These are phyloP conservation scores for Colletotrichum somersetense DNA, from an alignment of 2,329 filamentous ascomycete genomes.

Conservation along the genomic window DNA sequence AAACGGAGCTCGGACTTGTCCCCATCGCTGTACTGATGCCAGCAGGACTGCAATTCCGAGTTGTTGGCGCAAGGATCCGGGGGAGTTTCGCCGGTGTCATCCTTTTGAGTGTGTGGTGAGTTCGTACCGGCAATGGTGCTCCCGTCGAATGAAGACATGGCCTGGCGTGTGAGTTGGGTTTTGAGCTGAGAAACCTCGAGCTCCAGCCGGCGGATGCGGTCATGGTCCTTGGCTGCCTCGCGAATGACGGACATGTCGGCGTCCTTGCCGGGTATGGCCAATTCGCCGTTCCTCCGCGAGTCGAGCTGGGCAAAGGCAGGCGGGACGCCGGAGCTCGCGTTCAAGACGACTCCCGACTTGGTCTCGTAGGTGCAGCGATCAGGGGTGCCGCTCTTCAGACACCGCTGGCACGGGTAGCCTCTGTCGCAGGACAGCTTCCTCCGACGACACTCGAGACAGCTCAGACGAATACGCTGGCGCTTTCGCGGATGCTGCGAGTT, in stretches of 20 bases:
- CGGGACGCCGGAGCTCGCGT: constrained; percentile 60
- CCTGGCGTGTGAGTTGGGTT: constrained; percentile 61
- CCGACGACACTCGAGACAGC: constrained; percentile 71
- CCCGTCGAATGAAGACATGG: constrained; percentile 60
- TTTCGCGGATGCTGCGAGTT: constrained; percentile 61
- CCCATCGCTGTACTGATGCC: constrained; percentile 53
- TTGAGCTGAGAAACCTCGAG: constrained; percentile 70
- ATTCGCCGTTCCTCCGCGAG: constrained; percentile 50
- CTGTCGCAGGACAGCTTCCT: constrained; percentile 73
- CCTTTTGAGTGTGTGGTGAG: constrained; percentile 61
- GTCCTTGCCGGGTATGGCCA: constrained; percentile 54
- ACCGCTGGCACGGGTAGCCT: constrained; percentile 72
- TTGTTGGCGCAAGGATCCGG: constrained; percentile 48
- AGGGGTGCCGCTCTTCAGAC: constrained; percentile 71
- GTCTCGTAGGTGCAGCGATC: constrained; percentile 72
- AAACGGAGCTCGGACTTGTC: constrained; percentile 69
- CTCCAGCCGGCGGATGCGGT: constrained; percentile 70
- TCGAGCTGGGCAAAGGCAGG: constrained; percentile 58
- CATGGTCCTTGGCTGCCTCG: constrained; percentile 63
- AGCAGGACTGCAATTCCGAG: constrained; percentile 36
- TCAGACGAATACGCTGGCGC: constrained; percentile 70
- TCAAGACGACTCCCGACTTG: constrained; percentile 64
- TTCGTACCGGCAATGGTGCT: constrained; percentile 62
- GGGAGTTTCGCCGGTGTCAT: constrained; percentile 54
- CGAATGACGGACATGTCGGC: constrained; percentile 50